These are phyloP conservation scores for Plenodomus tracheiphilus DNA, from an alignment of 2,329 filamentous ascomycete genomes.

Conservation along the genomic window DNA sequence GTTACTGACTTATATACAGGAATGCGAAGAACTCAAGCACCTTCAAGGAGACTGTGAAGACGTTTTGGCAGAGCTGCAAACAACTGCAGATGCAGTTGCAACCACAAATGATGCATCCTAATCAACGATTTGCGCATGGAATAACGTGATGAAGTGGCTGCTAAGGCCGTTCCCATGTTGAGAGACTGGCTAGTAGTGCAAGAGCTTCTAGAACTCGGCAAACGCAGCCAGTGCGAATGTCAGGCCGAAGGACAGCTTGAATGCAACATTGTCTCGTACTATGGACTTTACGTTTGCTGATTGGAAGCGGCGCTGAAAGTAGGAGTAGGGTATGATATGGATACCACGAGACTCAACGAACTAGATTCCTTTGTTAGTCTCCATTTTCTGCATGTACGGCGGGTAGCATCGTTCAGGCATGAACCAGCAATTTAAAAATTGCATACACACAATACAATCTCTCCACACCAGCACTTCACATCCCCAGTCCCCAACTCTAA, in stretches of 20 bases:
- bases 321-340: conserved; percentile 53
- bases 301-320: conserved; percentile 56
- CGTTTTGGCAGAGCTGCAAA: conserved; percentile 44
- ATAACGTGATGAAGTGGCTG: background rate
- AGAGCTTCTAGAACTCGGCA: conserved; percentile 56
- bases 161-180: background rate
- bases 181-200: too few species aligned
- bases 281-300: conserved; percentile 55
- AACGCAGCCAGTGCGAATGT: conserved; percentile 74
- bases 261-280: conserved; percentile 62
- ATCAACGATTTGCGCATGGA: conserved; percentile 25
- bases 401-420: conserved; percentile 10
- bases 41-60: conserved; percentile 42
- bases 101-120: conserved; percentile 33
- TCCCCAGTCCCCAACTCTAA: too few species aligned
- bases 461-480: too few species aligned
- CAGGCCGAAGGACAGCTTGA: conserved; percentile 70
- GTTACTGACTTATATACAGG: conserved; percentile 34
- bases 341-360: conserved; percentile 57
- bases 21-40: conserved; percentile 37
- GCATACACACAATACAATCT: background rate
- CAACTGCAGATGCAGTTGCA: conserved; percentile 42
- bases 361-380: conserved; percentile 35
- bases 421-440: background rate
- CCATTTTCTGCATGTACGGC: conserved; percentile 7